Evolutionary conservation across 768 basidiomycete species (phyloP), one percentile per base, ranked within the genome.

Genomic region (Lactifluus subvellereus): DNA sequence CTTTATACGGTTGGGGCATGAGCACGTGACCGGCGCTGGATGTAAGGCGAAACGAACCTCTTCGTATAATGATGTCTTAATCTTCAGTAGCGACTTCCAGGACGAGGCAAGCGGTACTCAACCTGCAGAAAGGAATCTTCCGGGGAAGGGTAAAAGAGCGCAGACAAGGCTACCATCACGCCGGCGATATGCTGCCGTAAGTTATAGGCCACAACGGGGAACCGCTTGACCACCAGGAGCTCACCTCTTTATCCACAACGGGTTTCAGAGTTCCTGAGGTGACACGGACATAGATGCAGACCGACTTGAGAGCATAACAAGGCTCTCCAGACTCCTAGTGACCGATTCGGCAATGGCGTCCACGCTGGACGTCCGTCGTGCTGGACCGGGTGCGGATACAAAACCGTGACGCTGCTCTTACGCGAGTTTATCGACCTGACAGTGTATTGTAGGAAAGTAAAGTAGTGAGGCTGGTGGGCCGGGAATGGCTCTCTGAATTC

Each of bases 371-470:
- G 5, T 9, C n/a, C 51, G 45, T 16, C 13, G 27, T 27, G 45
- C 11, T 56, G 51, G 22, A 58, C 61, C 20, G 62, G 57, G 10
- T 37, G 62, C 45, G 57, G 57, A 58, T 59, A 59, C 45, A 27
- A 27, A 11, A 59, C 57, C 1, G 27, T 40, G 56, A 58, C 18
- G n/a, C 56, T 57, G 33, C 57, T 62, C 43, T 62, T 62, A 43
- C 51, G 56, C n/a, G 61, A 62, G 16, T 63, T 63, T 3, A 59
- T 20, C 27, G 57, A 59, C 38, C 8, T 59, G 52, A 50, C 57
- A 16, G 61, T 58, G 45, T 58, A 63, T 8, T 2, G 22, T 40
- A 54, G 38, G 62, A 59, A 11, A 35, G 7, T 0, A 47, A 58
- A 11, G 33, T 58, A 4, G 50, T 18, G 16, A 54, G 30, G 22